Evolutionary conservation across 441 rosid genomes (phyloP), one percentile per base, ranked within the genome.

Genomic region (Populus tomentosa): DNA sequence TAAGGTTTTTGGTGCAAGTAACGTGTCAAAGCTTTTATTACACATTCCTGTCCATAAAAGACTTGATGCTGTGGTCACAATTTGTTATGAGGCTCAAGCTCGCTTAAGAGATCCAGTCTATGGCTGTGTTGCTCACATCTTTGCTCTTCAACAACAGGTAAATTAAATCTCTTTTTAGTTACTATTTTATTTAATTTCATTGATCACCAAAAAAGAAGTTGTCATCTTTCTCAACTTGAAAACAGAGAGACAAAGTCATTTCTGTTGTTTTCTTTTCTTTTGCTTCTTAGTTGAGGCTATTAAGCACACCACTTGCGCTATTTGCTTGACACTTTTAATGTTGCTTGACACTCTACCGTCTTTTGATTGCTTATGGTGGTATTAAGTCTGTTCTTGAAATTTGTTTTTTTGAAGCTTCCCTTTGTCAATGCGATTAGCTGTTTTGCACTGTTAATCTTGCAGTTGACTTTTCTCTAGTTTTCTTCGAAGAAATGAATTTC

Each of bases 131-230:
- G 91, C 96, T 75, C 97, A 95, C 73, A 93, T 95, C 86, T 93
- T 95, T 67, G 87, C 96, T 73, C 99, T 95, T 74, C 98, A 95
- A 71, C 98, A 93, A 76, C 99, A 93, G 98, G 99, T 95, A 86
- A 74, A 72, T 70, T 24, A 62, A 0, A 50, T 40, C 38, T 11
- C 23, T 21, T 10, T 32, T n/a, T 67, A 7, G 14, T 78, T 26
- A 23, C 42, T 28, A 30, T 14, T 40, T n/a, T 28, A 18, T 30
- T 67, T 40, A 0, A 6, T 56, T 32, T 65, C 63, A 7, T 69
- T 33, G 50, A 69, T 5, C 46, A 26, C 14, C 11, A 24, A 23
- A 13, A 16, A 61, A 7, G 10, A n/a, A 7, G 20, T 65, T 13
- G 68, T 2, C 68, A 65, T 65, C 35, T 65, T 65, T 65, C 69